A percentile compares a stretch with the other conserved stretches of the same genome.
Evolutionary conservation across 345 rosid species (phyloP).

Genomic region (Brassica napus): Da-Ae NC_063440.1:23957501-23958000

Average conservation of each 20-base stretch:
- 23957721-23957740: slow-evolving; percentile 3
- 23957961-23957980: too few species aligned
- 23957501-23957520: background rate
- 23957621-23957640: slow-evolving; percentile 80
- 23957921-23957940: too few species aligned
- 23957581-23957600: slow-evolving; percentile 59
- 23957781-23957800: background rate
- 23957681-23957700: background rate
- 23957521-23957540: background rate
- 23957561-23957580: slow-evolving; percentile 59
- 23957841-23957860: too few species aligned
- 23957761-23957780: background rate
- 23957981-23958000: too few species aligned
- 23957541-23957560: background rate
- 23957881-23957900: too few species aligned
- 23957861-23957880: too few species aligned
- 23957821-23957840: slow-evolving; percentile 18
- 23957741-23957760: background rate
- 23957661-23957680: slow-evolving; percentile 8
- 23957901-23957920: too few species aligned
- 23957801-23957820: background rate
- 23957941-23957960: too few species aligned
- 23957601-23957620: slow-evolving; percentile 46
- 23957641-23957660: slow-evolving; percentile 62
- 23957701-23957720: slow-evolving; percentile 19